Base-by-base conservation (phyloP, 2,329 filamentous ascomycete genomes). In the Colletotrichum noveboracense region DNA sequence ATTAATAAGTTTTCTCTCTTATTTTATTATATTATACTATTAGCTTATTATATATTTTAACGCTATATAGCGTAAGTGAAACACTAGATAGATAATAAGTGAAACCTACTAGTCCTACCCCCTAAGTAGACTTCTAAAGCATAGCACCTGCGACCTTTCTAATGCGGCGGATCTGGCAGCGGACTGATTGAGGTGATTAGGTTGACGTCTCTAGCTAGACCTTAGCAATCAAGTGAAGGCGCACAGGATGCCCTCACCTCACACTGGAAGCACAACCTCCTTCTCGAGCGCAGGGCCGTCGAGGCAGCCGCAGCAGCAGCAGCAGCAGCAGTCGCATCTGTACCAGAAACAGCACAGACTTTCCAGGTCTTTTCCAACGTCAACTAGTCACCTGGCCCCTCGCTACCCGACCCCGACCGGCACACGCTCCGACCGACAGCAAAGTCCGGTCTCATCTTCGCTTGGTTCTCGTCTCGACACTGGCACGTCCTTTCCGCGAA, bases 341-440 rank as follows among this genome's bases (percentile, higher is more conserved):
- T 71, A 65, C 36, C 38, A 60, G 52, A 71, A 71, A 48, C 73
- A 75, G 70, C 68, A 75, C 70, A 66, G 73, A 71, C 69, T 75
- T 9, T 75, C 73, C 38, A 55, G 61, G 36, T 68, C 73, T 7
- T 68, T 73, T 30, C 64, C 69, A 52, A 52, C 73, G 52, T 73
- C 55, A 9, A 62, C 62, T n/a, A 73, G 48, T 30, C 58, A 73
- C 32, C 26, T 75, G 26, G 21, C 70, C 55, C 70, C 71, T 66
- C 71, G 60, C 28, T 66, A 62, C 58, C 58, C 58, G 32, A 62
- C 30, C 34, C 68, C 34, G 36, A 71, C 34, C 28, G 60, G 48
- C 60, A 71, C 34, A 61, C 34, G 60, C 60, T 66, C 60, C 67
- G 67, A 71, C 71, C 71, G 71, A 71, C 48, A 55, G 52, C 71